Evolutionary conservation across 1,139 yeast genomes (phyloP).

Genomic region (Protomyces gravidus): DNA sequence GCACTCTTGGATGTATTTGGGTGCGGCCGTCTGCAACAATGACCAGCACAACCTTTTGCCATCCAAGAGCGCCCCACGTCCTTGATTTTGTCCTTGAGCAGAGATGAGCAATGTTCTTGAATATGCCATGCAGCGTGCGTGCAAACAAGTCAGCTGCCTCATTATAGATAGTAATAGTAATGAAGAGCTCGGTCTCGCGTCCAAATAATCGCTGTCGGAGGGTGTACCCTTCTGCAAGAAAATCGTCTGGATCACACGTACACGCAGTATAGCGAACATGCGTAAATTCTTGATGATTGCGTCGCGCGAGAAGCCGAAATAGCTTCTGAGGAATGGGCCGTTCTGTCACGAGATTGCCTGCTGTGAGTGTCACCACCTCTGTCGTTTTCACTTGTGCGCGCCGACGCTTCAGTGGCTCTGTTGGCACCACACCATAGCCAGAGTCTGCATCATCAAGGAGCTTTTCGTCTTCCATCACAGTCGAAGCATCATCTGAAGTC

Average conservation of each 20-base stretch:
- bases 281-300: slow-evolving; percentile 86
- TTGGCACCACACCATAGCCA: slow-evolving; percentile 31
- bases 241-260: slow-evolving; percentile 72
- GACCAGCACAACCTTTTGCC: slow-evolving; percentile 90
- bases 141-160: slow-evolving; percentile 71
- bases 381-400: slow-evolving; percentile 52
- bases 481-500: slow-evolving; percentile 1
- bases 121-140: slow-evolving; percentile 70
- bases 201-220: slow-evolving; percentile 65
- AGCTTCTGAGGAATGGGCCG: slow-evolving; percentile 90
- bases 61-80: slow-evolving; percentile 92
- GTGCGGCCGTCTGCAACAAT: slow-evolving; percentile 89
- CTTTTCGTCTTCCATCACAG: slow-evolving; percentile 1
- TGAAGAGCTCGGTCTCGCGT: slow-evolving; percentile 65
- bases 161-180: slow-evolving; percentile 75
- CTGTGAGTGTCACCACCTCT: slow-evolving; percentile 62
- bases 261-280: slow-evolving; percentile 83
- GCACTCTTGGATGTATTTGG: slow-evolving; percentile 72
- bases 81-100: slow-evolving; percentile 73
- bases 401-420: slow-evolving; percentile 53
- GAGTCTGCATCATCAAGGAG: neutral
- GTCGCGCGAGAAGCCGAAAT: slow-evolving; percentile 67
- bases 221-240: slow-evolving; percentile 52
- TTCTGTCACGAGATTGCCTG: slow-evolving; percentile 79
- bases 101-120: slow-evolving; percentile 83